phyloP scores from a whole-genome alignment of 2,329 filamentous ascomycete genomes.

The Fusarium denticulatum region DNA sequence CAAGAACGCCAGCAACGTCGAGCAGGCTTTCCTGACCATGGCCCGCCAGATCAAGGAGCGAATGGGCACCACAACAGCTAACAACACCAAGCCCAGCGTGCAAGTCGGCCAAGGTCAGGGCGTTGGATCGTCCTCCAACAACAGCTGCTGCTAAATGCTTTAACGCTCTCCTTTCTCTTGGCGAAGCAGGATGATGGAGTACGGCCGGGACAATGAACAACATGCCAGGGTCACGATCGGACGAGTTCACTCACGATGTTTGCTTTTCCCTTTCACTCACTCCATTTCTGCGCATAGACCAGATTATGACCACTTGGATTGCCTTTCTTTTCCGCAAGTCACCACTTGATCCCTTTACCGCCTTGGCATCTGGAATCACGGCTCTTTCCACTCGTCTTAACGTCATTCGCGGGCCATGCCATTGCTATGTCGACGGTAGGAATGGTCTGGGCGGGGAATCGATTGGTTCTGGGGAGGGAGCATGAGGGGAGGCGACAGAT shows the following conservation, averaged over 20 bases:
- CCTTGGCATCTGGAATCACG: slow-evolving; percentile 35
- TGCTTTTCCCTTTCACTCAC: slow-evolving; percentile 37
- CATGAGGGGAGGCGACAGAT: slow-evolving; percentile 12
- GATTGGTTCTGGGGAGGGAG: slow-evolving; percentile 25
- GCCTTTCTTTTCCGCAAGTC: slow-evolving; percentile 33
- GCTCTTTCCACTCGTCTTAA: slow-evolving; percentile 17
- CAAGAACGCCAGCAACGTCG: slow-evolving; percentile 99
- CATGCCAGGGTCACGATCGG: slow-evolving; percentile 45
- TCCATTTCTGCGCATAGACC: slow-evolving; percentile 50
- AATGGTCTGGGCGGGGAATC: slow-evolving; percentile 6
- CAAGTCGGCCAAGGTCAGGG: slow-evolving; percentile 95
- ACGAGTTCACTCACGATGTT: slow-evolving; percentile 45
- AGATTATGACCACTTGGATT: slow-evolving; percentile 49
- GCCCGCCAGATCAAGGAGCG: slow-evolving; percentile 99
- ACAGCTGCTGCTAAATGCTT: slow-evolving; percentile 84
- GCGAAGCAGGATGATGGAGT: slow-evolving; percentile 44
- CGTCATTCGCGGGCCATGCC: slow-evolving; percentile 13
- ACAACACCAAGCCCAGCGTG: slow-evolving; percentile 98
- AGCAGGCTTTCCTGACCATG: slow-evolving; percentile 99
- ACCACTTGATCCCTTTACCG: slow-evolving; percentile 21
- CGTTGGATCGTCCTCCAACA: slow-evolving; percentile 85
- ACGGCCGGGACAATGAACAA: slow-evolving; percentile 39
- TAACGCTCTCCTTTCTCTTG: slow-evolving; percentile 32
- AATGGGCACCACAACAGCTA: slow-evolving; percentile 94
- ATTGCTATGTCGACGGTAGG: slow-evolving; percentile 8